phyloP scores from a whole-genome alignment of 257 asterid species.

The Paraleonurus japonicus region DNA sequence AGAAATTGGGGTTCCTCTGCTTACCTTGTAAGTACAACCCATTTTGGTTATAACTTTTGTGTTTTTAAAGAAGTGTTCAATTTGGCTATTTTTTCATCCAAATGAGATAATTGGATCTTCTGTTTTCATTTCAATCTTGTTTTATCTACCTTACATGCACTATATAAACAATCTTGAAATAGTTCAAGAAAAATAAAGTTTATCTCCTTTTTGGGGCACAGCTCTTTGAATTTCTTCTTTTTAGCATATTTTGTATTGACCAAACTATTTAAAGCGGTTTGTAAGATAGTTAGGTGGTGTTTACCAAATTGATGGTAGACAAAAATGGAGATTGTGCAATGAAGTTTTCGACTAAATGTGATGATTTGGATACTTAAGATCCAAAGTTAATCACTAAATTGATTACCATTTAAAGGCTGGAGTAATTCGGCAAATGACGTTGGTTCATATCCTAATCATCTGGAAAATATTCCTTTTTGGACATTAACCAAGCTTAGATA shows the following conservation, averaged over 20 bases:
- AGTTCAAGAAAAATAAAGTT: no score
- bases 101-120: neutral
- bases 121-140: neutral
- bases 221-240: constrained; percentile 4
- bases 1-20: constrained; percentile 87
- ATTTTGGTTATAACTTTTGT: neutral
- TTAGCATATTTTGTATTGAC: neutral
- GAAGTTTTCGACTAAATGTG: neutral
- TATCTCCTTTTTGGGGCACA: neutral
- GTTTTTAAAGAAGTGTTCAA: neutral
- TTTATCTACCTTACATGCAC: neutral
- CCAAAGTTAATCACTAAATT: no score
- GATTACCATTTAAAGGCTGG: neutral
- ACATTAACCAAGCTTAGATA: neutral
- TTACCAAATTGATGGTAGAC: constrained; percentile 10
- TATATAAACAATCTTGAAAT: no score
- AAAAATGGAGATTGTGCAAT: neutral
- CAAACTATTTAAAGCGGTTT: neutral
- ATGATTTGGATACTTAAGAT: neutral
- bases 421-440: neutral
- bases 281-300: constrained; percentile 2
- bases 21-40: constrained; percentile 53
- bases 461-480: neutral
- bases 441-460: constrained; percentile 5
- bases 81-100: neutral